Evolutionary conservation across 1,284 basidiomycete species (phyloP).

Genomic region (Inonotus hispidus): DNA sequence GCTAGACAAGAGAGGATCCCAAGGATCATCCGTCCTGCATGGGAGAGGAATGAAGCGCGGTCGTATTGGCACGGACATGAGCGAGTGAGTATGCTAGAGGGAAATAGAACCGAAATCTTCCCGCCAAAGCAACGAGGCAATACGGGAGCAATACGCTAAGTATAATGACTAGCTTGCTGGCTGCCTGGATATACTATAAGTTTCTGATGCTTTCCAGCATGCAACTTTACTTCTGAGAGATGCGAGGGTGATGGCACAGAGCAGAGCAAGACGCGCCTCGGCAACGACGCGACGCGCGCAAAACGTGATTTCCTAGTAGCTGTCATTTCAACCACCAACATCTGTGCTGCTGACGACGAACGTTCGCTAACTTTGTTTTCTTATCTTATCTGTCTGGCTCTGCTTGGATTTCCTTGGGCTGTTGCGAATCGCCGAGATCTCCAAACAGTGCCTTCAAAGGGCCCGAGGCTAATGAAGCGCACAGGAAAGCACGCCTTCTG

Average conservation of each 20-base stretch:
- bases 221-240: neutral
- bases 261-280: neutral
- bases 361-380: neutral
- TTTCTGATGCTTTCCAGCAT: neutral
- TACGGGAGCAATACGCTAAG: neutral
- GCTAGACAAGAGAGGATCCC: neutral
- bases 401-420: neutral
- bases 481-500: neutral
- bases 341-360: neutral
- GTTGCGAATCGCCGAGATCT: neutral
- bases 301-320: neutral
- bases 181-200: neutral
- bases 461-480: neutral
- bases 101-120: slow-evolving; percentile 1
- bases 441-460: neutral
- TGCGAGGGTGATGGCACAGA: neutral
- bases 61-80: slow-evolving; percentile 3
- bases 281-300: neutral
- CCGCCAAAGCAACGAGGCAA: neutral
- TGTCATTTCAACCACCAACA: neutral
- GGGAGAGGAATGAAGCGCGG: slow-evolving; percentile 11
- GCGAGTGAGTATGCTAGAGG: neutral
- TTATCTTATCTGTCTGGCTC: neutral
- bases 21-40: slow-evolving; percentile 1
- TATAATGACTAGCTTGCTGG: neutral